phyloP scores from a whole-genome alignment of 2,329 filamentous ascomycete species.

The Trichothecium sympodiale region DNA sequence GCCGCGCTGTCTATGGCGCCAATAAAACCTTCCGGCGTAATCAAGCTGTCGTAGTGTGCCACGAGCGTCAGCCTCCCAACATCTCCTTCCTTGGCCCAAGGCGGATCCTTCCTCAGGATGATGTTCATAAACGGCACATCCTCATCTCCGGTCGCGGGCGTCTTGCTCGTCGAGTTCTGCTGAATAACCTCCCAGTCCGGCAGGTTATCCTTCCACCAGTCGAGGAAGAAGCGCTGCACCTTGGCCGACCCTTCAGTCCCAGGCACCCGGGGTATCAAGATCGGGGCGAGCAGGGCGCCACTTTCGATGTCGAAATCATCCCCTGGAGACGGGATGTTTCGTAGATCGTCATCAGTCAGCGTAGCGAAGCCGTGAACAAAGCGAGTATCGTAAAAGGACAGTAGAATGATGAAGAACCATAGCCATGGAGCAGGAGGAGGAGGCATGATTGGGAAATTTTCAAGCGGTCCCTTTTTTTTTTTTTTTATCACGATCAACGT shows the following conservation, averaged over 20 bases:
- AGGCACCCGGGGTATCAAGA: slow-evolving; percentile 79
- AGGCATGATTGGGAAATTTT: no score
- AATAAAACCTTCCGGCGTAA: slow-evolving; percentile 73
- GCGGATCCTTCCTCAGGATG: slow-evolving; percentile 78
- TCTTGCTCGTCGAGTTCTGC: slow-evolving; percentile 84
- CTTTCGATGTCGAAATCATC: slow-evolving; percentile 68
- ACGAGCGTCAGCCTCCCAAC: slow-evolving; percentile 75
- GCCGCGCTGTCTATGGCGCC: slow-evolving; percentile 90
- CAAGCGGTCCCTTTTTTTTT: no score
- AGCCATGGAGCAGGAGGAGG: slow-evolving; percentile 5
- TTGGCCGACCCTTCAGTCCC: slow-evolving; percentile 65
- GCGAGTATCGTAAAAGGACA: slow-evolving; percentile 13
- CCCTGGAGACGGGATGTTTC: slow-evolving; percentile 58
- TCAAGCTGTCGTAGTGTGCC: slow-evolving; percentile 87
- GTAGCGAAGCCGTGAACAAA: slow-evolving; percentile 23
- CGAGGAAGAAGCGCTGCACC: slow-evolving; percentile 70
- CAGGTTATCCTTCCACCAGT: slow-evolving; percentile 66
- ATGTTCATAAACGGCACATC: slow-evolving; percentile 79
- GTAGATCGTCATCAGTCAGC: slow-evolving; percentile 66
- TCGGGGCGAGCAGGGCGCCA: slow-evolving; percentile 71
- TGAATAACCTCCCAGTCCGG: slow-evolving; percentile 71
- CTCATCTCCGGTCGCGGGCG: slow-evolving; percentile 59
- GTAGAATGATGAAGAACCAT: slow-evolving; percentile 4
- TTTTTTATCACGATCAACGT: no score
- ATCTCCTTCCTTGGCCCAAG: slow-evolving; percentile 64